These are phyloP conservation scores for Sarocladium oryzae DNA, from an alignment of 2,329 filamentous ascomycete species.

Conservation along the genomic window DNA sequence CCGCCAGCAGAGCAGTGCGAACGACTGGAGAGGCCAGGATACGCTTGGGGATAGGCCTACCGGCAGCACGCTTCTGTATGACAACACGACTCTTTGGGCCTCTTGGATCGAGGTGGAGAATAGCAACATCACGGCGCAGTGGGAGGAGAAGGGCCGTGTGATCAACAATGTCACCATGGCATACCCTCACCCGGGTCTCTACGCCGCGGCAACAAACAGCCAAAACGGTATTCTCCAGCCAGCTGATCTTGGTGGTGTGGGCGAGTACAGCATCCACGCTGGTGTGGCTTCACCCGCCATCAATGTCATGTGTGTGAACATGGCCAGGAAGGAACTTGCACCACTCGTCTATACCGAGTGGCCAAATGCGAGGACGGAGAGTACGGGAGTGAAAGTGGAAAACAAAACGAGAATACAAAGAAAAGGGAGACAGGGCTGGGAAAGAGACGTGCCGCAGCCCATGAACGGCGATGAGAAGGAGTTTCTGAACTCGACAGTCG, in stretches of 20 bases:
- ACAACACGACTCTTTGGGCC: slow-evolving; percentile 65
- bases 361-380: slow-evolving; percentile 34
- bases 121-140: slow-evolving; percentile 45
- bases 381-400: slow-evolving; percentile 25
- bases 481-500: slow-evolving; percentile 49
- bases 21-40: too few species aligned
- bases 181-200: slow-evolving; percentile 67
- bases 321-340: slow-evolving; percentile 50
- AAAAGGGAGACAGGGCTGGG: slow-evolving; percentile 30
- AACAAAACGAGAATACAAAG: too few species aligned
- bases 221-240: slow-evolving; percentile 66
- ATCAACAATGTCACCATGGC: slow-evolving; percentile 73
- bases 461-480: slow-evolving; percentile 20
- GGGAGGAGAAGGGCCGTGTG: slow-evolving; percentile 43
- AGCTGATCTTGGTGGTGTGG: slow-evolving; percentile 54
- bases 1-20: slow-evolving; percentile 23
- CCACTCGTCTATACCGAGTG: slow-evolving; percentile 61
- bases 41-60: slow-evolving; percentile 35
- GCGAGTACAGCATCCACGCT: slow-evolving; percentile 61
- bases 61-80: slow-evolving; percentile 58
- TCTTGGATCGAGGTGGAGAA: slow-evolving; percentile 59
- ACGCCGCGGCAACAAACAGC: slow-evolving; percentile 53
- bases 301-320: slow-evolving; percentile 67
- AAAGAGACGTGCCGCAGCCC: slow-evolving; percentile 27
- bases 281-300: slow-evolving; percentile 64